These are phyloP conservation scores for Zygnema cylindricum DNA, from an alignment of 139 green algal species.

Conservation along the genomic window DNA sequence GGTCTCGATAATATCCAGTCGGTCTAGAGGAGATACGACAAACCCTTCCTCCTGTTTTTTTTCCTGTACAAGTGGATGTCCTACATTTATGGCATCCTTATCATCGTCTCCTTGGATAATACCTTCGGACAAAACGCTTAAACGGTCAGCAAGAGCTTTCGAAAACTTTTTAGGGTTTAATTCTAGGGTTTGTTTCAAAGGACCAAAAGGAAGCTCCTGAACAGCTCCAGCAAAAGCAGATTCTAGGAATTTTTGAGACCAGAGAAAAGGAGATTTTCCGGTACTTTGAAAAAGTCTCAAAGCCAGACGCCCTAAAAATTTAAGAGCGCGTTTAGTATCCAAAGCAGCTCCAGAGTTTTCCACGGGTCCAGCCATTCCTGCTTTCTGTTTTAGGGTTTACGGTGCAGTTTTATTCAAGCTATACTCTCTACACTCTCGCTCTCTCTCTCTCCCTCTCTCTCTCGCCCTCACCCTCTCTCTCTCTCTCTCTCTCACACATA, in stretches of 20 bases:
- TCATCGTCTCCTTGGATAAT: not conserved
- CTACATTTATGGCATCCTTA: not conserved
- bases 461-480: no score
- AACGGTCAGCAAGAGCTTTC: not conserved
- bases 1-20: not conserved
- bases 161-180: not conserved
- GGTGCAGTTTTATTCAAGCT: no score
- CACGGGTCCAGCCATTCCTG: not conserved
- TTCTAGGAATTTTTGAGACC: not conserved
- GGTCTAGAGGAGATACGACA: no score
- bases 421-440: no score
- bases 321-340: not conserved
- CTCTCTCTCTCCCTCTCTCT: no score
- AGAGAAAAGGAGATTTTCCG: not conserved
- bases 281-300: not conserved
- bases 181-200: not conserved
- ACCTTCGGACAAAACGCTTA: not conserved
- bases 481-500: no score
- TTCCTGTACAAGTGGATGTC: not conserved
- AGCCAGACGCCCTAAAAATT: not conserved
- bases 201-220: not conserved
- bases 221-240: not conserved
- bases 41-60: not conserved
- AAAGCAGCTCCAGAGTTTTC: not conserved
- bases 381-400: no score